phyloP scores from a whole-genome alignment of 1,284 basidiomycete genomes.

The Sphagnurus paluster region DNA sequence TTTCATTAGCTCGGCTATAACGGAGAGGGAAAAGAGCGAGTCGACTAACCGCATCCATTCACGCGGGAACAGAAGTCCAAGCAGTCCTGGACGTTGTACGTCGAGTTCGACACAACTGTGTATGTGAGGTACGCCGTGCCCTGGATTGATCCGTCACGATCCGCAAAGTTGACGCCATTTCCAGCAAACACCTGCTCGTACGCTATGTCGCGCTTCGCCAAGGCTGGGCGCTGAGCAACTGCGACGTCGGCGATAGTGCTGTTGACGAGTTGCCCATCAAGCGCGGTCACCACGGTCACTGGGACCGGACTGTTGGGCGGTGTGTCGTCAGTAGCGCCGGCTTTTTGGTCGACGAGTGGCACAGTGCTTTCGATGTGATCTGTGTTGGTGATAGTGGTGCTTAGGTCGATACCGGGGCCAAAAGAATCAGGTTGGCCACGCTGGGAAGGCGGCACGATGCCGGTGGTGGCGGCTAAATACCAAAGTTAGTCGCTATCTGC shows the following conservation, averaged over 20 bases:
- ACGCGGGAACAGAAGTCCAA: conserved; percentile 34
- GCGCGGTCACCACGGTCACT: conserved; percentile 36
- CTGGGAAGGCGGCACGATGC: conserved; percentile 7
- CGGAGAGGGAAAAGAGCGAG: neutral
- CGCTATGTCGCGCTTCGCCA: conserved; percentile 17
- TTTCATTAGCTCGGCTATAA: neutral
- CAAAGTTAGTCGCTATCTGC: neutral
- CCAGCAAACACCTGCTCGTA: conserved; percentile 39
- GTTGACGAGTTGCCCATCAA: conserved; percentile 37
- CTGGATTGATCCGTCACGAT: conserved; percentile 41
- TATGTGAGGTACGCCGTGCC: conserved; percentile 43
- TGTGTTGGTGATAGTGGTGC: conserved; percentile 32
- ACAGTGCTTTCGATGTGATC: conserved; percentile 35
- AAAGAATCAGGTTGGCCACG: conserved; percentile 24
- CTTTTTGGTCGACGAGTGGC: conserved; percentile 37
- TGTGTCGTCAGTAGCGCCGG: conserved; percentile 27
- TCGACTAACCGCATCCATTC: conserved; percentile 33
- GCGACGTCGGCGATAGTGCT: conserved; percentile 20
- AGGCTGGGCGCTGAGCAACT: conserved; percentile 7
- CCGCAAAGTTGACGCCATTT: conserved; percentile 29
- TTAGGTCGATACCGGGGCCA: conserved; percentile 18
- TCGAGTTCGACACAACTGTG: conserved; percentile 36
- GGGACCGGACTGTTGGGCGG: conserved; percentile 36
- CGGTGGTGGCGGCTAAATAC: conserved; percentile 1
- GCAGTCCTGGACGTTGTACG: conserved; percentile 39